A percentile compares a stretch with the other conserved stretches of the same genome.
Conservation (phyloP, 73 alveolate genomes). For the Uronychia setigera region DNA sequence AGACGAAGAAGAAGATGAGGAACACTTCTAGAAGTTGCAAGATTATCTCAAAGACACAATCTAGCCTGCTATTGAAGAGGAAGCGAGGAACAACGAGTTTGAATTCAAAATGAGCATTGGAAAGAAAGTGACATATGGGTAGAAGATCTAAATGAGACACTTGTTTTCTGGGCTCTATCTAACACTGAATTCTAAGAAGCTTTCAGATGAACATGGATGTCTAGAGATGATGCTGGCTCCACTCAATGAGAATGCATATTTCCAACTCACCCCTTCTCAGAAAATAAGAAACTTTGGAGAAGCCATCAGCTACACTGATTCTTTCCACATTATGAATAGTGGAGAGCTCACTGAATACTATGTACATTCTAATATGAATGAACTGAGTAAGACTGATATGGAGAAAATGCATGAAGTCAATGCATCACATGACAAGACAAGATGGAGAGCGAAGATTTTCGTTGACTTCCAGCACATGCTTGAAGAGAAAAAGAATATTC, state of each 20-base stretch:
- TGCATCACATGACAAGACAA: conserved; percentile 33
- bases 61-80: conserved; percentile 20
- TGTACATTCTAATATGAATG: conserved; percentile 1
- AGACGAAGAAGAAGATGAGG: conserved; percentile 21
- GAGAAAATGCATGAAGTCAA: conserved; percentile 12
- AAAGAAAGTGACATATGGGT: conserved; percentile 42
- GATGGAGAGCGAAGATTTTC: conserved; percentile 40
- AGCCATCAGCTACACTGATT: conserved; percentile 43
- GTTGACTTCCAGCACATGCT: conserved; percentile 5
- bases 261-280: conserved; percentile 37
- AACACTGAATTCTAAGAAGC: conserved; percentile 31
- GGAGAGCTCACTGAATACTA: neutral
- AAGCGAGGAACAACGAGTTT: conserved; percentile 23
- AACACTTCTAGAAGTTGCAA: neutral
- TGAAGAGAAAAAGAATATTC: conserved; percentile 5
- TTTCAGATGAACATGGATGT: conserved; percentile 54
- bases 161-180: conserved; percentile 34
- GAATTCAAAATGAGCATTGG: conserved; percentile 52
- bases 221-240: conserved; percentile 19
- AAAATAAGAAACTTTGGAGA: conserved; percentile 26
- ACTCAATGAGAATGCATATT: conserved; percentile 12
- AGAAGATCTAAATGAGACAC: conserved; percentile 49
- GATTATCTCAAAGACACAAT: neutral
- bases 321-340: conserved; percentile 31
- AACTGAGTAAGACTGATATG: conserved; percentile 3